Conservation (phyloP, 129 eudicot species). For the Escallonia herrerae region DNA sequence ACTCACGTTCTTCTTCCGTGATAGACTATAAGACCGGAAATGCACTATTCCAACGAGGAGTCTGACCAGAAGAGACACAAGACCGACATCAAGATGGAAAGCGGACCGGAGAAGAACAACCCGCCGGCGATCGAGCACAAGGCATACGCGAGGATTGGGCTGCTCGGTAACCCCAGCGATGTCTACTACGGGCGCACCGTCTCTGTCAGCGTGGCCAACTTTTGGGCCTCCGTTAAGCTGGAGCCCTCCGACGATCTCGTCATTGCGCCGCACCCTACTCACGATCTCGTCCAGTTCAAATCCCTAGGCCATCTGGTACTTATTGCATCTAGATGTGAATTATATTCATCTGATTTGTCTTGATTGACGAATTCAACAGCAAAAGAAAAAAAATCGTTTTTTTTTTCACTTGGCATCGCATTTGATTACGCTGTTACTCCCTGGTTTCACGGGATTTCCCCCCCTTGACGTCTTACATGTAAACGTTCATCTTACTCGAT, state of each 20-base stretch:
- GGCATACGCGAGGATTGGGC: slow-evolving; percentile 74
- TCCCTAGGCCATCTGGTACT: slow-evolving; percentile 67
- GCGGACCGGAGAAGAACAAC: too few species aligned
- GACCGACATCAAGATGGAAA: too few species aligned
- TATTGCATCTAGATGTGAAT: neutral
- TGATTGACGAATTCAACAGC: neutral
- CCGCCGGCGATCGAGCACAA: slow-evolving; percentile 47
- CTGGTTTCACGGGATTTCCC: too few species aligned
- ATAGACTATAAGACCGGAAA: too few species aligned
- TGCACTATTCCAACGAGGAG: too few species aligned
- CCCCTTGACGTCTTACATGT: too few species aligned
- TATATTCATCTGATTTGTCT: neutral
- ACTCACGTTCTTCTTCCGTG: too few species aligned
- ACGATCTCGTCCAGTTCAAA: slow-evolving; percentile 70
- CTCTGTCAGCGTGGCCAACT: slow-evolving; percentile 67
- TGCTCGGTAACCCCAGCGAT: slow-evolving; percentile 88
- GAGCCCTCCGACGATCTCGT: slow-evolving; percentile 58
- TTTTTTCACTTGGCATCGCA: too few species aligned
- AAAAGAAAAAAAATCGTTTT: too few species aligned
- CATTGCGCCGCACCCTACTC: slow-evolving; percentile 75
- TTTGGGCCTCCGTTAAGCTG: slow-evolving; percentile 72
- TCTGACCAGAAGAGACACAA: too few species aligned
- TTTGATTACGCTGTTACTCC: too few species aligned
- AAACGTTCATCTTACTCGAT: too few species aligned
- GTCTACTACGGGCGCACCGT: slow-evolving; percentile 73